Conservation (phyloP, 208 protist genomes). For the Leishmania turanica region DNA sequence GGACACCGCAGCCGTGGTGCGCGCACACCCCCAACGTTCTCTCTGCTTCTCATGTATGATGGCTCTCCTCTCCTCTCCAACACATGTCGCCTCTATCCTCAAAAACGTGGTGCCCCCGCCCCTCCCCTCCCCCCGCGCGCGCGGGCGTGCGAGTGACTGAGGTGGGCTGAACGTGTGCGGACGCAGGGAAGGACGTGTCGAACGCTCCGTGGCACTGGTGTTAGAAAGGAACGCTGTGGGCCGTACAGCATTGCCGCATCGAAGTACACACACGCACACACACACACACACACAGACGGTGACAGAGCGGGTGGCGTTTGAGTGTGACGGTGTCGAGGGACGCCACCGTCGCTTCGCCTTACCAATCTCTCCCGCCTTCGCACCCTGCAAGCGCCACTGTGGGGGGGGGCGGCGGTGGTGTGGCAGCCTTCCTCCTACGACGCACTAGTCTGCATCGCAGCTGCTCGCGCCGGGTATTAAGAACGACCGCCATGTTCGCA, state of each 20-base stretch:
- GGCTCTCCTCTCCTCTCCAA: neutral
- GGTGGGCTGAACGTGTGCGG: neutral
- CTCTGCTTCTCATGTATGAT: neutral
- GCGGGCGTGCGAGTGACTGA: neutral
- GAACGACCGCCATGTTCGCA: constrained; percentile 6
- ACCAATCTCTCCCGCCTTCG: neutral
- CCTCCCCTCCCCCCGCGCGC: no score
- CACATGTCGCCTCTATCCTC: neutral
- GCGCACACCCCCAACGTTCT: neutral
- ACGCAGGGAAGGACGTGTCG: no score
- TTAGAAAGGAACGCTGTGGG: neutral
- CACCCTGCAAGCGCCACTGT: neutral
- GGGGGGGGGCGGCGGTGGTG: neutral
- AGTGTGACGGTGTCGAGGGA: neutral
- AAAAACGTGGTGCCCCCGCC: neutral
- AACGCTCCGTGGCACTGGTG: neutral
- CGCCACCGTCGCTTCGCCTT: neutral
- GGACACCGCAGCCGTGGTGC: neutral
- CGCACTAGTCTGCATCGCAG: neutral
- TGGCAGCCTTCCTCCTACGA: neutral
- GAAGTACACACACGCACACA: neutral
- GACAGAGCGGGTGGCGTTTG: neutral
- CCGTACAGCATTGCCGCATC: neutral
- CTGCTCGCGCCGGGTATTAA: neutral
- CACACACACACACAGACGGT: neutral